Conservation (phyloP, 192 early-diverging fungal genomes). For the Pilobolus umbonatus region DNA sequence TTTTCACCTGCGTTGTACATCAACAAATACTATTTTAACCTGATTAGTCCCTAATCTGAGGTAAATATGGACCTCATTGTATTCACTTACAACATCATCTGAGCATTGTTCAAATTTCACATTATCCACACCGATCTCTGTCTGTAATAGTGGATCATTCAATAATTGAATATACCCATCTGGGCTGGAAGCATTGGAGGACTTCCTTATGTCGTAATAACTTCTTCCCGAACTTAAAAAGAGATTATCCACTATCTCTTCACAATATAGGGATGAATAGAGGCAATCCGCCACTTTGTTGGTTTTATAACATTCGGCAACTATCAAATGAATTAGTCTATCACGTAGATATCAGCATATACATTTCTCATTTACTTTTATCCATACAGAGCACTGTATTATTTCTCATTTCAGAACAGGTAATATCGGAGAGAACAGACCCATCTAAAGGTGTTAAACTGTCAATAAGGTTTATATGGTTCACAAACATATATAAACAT, state of each 20-base stretch:
- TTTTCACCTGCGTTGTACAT: not conserved
- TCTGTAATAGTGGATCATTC: constrained; percentile 40
- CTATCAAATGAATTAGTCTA: no score
- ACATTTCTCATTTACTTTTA: no score
- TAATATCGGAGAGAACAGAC: no score
- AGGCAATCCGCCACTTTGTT: constrained; percentile 13
- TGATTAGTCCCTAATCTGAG: no score
- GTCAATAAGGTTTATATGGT: constrained; percentile 36
- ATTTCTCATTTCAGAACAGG: no score
- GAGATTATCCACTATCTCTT: constrained; percentile 4
- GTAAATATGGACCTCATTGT: no score
- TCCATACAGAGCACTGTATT: no score
- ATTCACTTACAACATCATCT: constrained; percentile 37
- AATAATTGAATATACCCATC: constrained; percentile 59
- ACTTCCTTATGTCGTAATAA: constrained; percentile 54
- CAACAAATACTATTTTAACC: not conserved
- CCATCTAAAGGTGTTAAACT: constrained; percentile 7
- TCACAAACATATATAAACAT: constrained; percentile 21
- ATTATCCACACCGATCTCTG: constrained; percentile 46
- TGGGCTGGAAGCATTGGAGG: constrained; percentile 58
- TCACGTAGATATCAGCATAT: no score
- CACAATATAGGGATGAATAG: constrained; percentile 37
- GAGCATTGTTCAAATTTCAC: constrained; percentile 49
- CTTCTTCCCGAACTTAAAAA: constrained; percentile 39
- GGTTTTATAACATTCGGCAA: not conserved